Percentiles rank a stretch among this genome's conserved stretches.
Conservation (phyloP, 345 rosid genomes). For the Chamaenerion angustifolium region DNA sequence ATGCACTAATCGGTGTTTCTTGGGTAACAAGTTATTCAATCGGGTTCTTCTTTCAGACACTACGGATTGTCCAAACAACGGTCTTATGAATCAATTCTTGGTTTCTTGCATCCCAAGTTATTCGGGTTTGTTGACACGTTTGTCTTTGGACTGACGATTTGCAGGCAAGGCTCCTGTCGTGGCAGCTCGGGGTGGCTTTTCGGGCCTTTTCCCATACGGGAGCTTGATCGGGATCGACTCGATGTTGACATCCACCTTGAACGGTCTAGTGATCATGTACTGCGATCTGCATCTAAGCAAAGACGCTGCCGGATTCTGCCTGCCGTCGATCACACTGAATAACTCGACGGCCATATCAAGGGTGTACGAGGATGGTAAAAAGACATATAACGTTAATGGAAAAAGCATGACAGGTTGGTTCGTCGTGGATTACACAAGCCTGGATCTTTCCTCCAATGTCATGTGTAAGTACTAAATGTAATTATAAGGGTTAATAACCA, state of each 20-base stretch:
- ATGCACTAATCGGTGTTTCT: no score
- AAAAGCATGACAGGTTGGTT: conserved; percentile 50
- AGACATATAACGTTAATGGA: conserved; percentile 44
- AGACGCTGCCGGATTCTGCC: conserved; percentile 56
- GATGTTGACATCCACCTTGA: conserved; percentile 17
- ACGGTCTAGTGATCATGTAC: conserved; percentile 20
- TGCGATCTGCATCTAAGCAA: conserved; percentile 66
- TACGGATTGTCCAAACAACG: no score
- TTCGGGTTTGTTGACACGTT: no score
- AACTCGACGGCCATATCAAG: conserved; percentile 35
- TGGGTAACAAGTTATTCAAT: no score
- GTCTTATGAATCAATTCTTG: no score
- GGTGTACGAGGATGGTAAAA: conserved; percentile 21
- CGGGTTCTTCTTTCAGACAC: no score
- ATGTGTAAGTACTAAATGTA: conserved; percentile 32
- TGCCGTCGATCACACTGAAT: conserved; percentile 39
- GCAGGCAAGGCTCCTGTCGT: conserved; percentile 48
- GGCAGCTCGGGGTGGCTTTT: conserved; percentile 71
- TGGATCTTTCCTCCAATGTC: conserved; percentile 20
- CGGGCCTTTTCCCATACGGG: conserved; percentile 69
- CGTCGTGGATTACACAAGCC: conserved; percentile 27
- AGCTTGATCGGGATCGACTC: conserved; percentile 28
- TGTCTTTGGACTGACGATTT: no score
- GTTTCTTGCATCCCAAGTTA: no score
- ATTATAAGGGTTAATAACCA: no score